Base-by-base conservation (phyloP, 2,329 filamentous ascomycete species). In the Tolypocladium pustulatum region DNA sequence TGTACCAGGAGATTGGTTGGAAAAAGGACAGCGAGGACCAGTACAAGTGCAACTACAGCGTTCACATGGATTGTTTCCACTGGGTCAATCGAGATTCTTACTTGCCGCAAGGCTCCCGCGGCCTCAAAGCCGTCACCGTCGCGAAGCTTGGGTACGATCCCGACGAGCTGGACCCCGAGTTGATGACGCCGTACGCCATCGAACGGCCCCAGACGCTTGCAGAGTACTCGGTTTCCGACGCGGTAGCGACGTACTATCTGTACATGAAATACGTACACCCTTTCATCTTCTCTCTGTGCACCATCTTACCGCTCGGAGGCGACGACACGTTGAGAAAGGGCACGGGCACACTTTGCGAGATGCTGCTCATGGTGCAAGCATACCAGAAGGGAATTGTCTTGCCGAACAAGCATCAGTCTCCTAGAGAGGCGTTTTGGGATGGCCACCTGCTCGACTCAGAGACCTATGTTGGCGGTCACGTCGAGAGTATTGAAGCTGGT, bases 191-290 rank as follows among this genome's bases (percentile, higher is more conserved):
- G 6, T 89, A 88, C 82, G 94, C 94, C 20, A 85, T 80, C 61
- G 94, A 99, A 74, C 83, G 91, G 64, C 94, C 94, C 0, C 94
- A 99, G 71, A 96, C 91, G 0, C 79, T 99, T 56, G 93, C 94
- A 10, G 94, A 99, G 69, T 99, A 99, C 75, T 99, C 95, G 0
- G 94, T 99, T 52, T 99, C 95, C 67, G 95, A 99, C 80, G 95
- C 95, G 12, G 94, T 99, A 56, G 94, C 94, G 27, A 99, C 94
- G 0, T 99, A 99, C 72, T 99, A 99, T 70, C 78, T 99, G 62
- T 99, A 99, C 81, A 99, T 99, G 95, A 99, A 99, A 87, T 99
- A 99, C 72, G 90, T 99, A n/a, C 94, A 99, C 72, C 94, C 94
- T 4, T 99, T 99, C 78, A 94, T 99, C 71, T 99, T 99, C 80